Evolutionary conservation across 495 filamentous ascomycete genomes (phyloP), one percentile per base, ranked within the genome.

Genomic region (Penicillium soppii): DNA sequence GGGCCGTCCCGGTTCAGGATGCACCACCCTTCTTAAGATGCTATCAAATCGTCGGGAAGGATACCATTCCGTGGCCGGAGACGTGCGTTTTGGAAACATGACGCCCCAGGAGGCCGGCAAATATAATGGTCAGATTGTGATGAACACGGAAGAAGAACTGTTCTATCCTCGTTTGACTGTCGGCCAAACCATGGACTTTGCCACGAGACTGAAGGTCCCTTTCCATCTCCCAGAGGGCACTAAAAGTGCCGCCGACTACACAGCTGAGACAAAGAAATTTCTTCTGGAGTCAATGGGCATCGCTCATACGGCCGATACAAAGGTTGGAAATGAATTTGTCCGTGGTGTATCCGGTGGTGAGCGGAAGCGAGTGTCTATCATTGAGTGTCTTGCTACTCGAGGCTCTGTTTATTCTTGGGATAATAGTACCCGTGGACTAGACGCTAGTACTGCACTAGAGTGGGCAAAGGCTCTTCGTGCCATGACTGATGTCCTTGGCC

Each of bases 261-360:
- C 15, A 56, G 74, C 53, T 6, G 63, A 72, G 43, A 68, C 58
- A 1, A 88, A 92, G 56, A 80, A 84, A 39, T 90, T 86, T 44
- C 76, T 91, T 17, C 75, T 90, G 5, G 82, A 84, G 33, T 82
- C 86, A 15, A 70, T 84, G 51, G 88, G 88, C 42, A 92, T 92
- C 33, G 77, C 88, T 47, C 89, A 94, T 62, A 92, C 89, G 0
- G 75, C 77, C 15, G 77, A 88, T 57, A 95, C 90, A 0, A 85
- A 89, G 44, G 87, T 94, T 15, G 90, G 90, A n/a, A 87, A 90
- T 53, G 80, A 83, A 5, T 89, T 83, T 54, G 77, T 91, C 39
- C 86, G 90, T 17, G 90, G 90, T 58, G 82, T 95, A 10, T 89
- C 85, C 2, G 90, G 90, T 38, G 90, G 90, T 19, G 90, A 95